Conservation (phyloP, 202 grass and related monocot genomes). For the Sporobolus alterniflorus region DNA sequence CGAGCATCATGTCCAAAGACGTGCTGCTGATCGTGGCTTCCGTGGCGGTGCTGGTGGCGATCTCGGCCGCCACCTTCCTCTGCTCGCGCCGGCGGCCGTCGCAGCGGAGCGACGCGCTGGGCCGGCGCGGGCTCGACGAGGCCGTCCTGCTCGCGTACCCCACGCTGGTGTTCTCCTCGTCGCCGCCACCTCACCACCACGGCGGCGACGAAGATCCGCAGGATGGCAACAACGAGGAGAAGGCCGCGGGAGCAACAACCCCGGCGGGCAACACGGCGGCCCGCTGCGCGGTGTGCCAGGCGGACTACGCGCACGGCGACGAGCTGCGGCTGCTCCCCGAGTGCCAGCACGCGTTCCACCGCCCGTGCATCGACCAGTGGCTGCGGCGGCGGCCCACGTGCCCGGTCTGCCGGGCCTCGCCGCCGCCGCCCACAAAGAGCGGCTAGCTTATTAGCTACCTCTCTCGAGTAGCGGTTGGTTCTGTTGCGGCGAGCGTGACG, state of each 20-base stretch:
- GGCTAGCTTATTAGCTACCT: neutral
- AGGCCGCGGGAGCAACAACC: neutral
- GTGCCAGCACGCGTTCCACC: slow-evolving; percentile 77
- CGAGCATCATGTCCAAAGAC: neutral
- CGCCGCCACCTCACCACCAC: neutral
- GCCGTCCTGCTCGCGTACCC: slow-evolving; percentile 51
- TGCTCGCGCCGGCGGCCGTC: slow-evolving; percentile 33
- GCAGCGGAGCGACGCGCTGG: slow-evolving; percentile 11
- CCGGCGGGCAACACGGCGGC: slow-evolving; percentile 5
- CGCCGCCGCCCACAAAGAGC: slow-evolving; percentile 7
- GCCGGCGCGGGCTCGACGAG: slow-evolving; percentile 46
- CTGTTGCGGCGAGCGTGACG: neutral
- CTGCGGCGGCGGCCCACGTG: slow-evolving; percentile 67
- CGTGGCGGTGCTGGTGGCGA: slow-evolving; percentile 15
- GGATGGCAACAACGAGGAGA: neutral
- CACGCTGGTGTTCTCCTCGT: slow-evolving; percentile 44
- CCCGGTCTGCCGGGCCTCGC: slow-evolving; percentile 56
- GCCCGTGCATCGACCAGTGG: slow-evolving; percentile 72
- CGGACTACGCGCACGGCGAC: slow-evolving; percentile 61
- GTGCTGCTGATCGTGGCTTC: slow-evolving; percentile 41
- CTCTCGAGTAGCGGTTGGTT: neutral
- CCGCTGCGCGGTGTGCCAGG: slow-evolving; percentile 64
- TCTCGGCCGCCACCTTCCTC: slow-evolving; percentile 57
- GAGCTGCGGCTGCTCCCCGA: slow-evolving; percentile 65
- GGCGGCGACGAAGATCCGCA: neutral